Percentiles rank a stretch among this genome's conserved stretches.
Evolutionary conservation across 2,329 filamentous ascomycete genomes (phyloP).

Genomic region (Trichoderma gracile): DNA sequence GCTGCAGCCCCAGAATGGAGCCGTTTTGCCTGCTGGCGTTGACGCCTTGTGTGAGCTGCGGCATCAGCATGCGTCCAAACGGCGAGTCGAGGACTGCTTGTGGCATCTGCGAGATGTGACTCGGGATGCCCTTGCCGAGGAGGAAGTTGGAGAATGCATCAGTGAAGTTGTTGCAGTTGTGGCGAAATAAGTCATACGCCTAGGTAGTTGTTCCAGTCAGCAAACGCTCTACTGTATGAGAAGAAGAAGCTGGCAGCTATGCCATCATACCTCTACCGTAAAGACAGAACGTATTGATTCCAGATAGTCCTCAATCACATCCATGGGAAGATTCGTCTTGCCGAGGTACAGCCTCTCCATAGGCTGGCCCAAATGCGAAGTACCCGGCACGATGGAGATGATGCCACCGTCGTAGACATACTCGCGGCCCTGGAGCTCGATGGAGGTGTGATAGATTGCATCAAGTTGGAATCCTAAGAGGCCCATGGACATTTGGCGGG

Average conservation of each 20-base stretch:
- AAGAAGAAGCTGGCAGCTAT: neutral
- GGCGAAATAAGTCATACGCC: constrained; percentile 84
- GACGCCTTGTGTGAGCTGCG: constrained; percentile 60
- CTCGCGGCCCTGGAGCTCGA: constrained; percentile 81
- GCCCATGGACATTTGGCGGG: constrained; percentile 56
- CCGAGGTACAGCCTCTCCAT: constrained; percentile 76
- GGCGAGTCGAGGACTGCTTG: constrained; percentile 82
- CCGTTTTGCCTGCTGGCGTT: constrained; percentile 52
- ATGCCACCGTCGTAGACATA: constrained; percentile 90
- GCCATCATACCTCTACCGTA: constrained; percentile 64
- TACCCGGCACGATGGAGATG: constrained; percentile 75
- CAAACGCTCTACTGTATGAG: too few species aligned
- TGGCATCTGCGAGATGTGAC: constrained; percentile 82
- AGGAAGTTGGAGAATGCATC: constrained; percentile 91
- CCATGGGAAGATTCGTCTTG: constrained; percentile 72
- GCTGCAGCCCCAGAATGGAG: constrained; percentile 55
- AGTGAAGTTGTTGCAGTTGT: constrained; percentile 98
- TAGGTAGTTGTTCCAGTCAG: constrained; percentile 36
- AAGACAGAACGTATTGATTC: constrained; percentile 82
- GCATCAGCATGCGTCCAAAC: constrained; percentile 83
- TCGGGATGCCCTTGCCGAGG: constrained; percentile 82
- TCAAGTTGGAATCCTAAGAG: constrained; percentile 68
- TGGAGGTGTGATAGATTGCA: constrained; percentile 91
- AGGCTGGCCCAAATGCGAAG: constrained; percentile 82
- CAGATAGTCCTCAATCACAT: constrained; percentile 83